Evolutionary conservation across 2,329 filamentous ascomycete species (phyloP), one percentile per base, ranked within the genome.

Genomic region (Akanthomyces dipterigenus): DNA sequence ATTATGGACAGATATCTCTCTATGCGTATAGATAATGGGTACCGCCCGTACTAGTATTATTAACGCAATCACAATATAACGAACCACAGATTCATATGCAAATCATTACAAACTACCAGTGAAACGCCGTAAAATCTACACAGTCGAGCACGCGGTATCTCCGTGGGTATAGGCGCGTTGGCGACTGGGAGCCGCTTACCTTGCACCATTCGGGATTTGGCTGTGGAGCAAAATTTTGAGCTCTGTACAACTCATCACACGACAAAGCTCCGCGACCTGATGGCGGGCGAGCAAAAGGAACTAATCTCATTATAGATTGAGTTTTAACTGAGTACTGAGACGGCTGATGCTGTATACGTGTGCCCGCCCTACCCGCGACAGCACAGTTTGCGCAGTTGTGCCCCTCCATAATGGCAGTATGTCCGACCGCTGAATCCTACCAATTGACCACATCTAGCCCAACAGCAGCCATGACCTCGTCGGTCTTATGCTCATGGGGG

Each of bases 1-100:
- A 57, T 36, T 7, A 63, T 60, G 63, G 61, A 63, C 55, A 34
- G 45, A 60, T 54, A 64, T 60, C 18, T 60, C 18, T 48, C 48
- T 54, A 50, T 22, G 40, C 7, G 36, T 38, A 59, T 60, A 60
- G 49, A 60, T 60, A 54, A 42, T 38, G 49, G 58, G 58, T 49
- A 18, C 40, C 38, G 31, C 48, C 48, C 48, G 3, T 22, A 6
- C 49, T 45, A 48, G 49, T 5, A 54, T 60, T 34, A 38, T 38
- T 55, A 53, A 45, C 48, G 38, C 31, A 24, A 53, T 40, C 24
- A 53, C 56, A 42, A 43, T 53, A 53, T 45, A 28, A 59, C 36
- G 36, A 59, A 59, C 16, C 43, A 58, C 22, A 53, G 2, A 24
- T 38, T 42, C 34, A 49, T 12, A 28, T 31, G 6, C 3, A 12